Evolutionary conservation across 495 filamentous ascomycete species (phyloP).

Genomic region (Hamigera avellanea): DNA sequence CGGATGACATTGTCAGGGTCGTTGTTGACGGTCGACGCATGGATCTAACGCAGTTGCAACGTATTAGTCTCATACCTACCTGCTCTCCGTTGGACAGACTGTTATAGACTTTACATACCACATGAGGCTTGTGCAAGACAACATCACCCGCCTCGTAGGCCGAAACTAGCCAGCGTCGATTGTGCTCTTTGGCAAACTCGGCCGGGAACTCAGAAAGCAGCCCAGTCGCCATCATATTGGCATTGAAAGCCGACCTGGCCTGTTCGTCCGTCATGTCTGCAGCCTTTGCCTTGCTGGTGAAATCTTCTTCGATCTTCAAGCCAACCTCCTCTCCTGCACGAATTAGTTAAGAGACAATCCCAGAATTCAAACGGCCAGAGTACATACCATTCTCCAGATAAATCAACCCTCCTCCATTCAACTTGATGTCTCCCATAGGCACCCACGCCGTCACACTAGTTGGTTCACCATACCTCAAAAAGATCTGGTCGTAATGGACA

Average conservation of each 20-base stretch:
- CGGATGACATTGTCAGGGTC: too few relatives aligned
- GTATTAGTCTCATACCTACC: too few relatives aligned
- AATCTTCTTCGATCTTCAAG: constrained; percentile 37
- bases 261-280: constrained; percentile 39
- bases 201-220: constrained; percentile 33
- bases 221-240: constrained; percentile 44
- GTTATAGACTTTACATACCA: too few relatives aligned
- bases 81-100: too few relatives aligned
- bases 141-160: too few relatives aligned
- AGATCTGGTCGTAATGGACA: too few relatives aligned
- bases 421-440: too few relatives aligned
- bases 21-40: too few relatives aligned
- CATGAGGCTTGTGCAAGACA: too few relatives aligned
- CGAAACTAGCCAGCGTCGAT: constrained; percentile 41
- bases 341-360: constrained; percentile 2
- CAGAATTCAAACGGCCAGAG: background rate
- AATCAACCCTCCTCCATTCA: constrained; percentile 52
- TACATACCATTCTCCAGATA: constrained; percentile 43
- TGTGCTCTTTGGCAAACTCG: constrained; percentile 28
- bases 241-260: constrained; percentile 40
- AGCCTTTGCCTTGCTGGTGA: constrained; percentile 29
- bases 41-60: too few relatives aligned
- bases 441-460: too few relatives aligned
- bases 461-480: too few relatives aligned
- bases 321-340: constrained; percentile 25